These are phyloP conservation scores for Spatholobus suberectus DNA, from an alignment of 306 rosid species.

Conservation along the genomic window DNA sequence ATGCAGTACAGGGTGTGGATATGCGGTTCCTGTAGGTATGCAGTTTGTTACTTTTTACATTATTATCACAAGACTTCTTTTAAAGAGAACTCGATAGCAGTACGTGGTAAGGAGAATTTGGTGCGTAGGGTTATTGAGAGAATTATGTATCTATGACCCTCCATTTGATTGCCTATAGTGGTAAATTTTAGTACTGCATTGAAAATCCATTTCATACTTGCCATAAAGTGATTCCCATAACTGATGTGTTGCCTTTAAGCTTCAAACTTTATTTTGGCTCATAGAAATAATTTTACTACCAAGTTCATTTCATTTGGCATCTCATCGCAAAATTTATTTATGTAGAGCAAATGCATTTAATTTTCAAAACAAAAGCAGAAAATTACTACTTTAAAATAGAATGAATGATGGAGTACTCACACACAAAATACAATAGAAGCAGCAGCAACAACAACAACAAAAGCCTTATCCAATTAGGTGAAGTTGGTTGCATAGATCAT, in stretches of 20 bases:
- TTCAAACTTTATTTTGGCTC: not conserved
- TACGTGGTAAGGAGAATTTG: no score
- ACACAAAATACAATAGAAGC: no score
- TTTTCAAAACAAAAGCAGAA: not conserved
- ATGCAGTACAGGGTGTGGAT: no score
- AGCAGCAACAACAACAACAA: not conserved
- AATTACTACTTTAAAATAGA: not conserved
- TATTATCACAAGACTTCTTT: no score
- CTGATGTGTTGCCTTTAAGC: not conserved
- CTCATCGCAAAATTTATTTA: not conserved
- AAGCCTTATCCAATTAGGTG: not conserved
- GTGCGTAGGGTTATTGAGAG: no score
- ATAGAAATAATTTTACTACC: not conserved
- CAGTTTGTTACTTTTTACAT: no score
- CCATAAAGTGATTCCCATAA: not conserved
- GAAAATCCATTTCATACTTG: not conserved
- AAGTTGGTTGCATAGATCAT: no score
- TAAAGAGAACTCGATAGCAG: no score
- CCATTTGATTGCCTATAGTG: constrained; percentile 19
- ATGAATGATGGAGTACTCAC: not conserved
- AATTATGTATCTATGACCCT: not conserved
- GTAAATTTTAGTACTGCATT: not conserved
- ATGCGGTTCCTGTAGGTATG: not conserved
- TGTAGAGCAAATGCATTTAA: not conserved
- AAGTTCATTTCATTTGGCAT: not conserved